A percentile compares a stretch with the other conserved stretches of the same genome.
phyloP scores from a whole-genome alignment of 768 basidiomycete species.

The Krasilnikovozyma curviuscula region DNA sequence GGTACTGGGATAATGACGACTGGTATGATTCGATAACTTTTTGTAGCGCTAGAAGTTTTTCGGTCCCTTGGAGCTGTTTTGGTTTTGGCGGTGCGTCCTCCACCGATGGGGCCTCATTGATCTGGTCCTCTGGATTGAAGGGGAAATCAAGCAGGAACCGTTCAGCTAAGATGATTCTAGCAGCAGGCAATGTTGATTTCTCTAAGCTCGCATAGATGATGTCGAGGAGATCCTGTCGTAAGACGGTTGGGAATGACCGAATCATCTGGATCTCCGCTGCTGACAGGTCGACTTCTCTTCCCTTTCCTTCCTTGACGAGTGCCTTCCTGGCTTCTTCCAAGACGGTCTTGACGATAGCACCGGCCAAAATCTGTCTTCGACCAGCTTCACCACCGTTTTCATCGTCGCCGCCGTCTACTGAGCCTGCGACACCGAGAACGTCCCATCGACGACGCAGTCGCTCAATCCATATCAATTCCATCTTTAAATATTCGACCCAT shows the following conservation, averaged over 20 bases:
- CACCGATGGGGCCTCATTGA: constrained; percentile 5
- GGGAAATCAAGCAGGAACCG: constrained; percentile 21
- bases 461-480: constrained; percentile 76
- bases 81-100: too few relatives aligned
- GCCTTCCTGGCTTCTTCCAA: constrained; percentile 51
- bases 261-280: constrained; percentile 24
- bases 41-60: constrained; percentile 2
- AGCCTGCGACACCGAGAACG: constrained; percentile 44
- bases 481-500: constrained; percentile 77
- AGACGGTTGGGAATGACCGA: constrained; percentile 23
- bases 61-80: neutral
- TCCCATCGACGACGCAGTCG: constrained; percentile 58
- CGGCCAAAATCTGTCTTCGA: constrained; percentile 48
- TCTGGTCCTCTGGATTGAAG: constrained; percentile 18
- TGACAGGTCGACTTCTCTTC: constrained; percentile 32
- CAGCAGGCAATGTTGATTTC: constrained; percentile 4
- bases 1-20: too few relatives aligned
- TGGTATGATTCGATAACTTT: constrained; percentile 4
- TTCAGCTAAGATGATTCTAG: constrained; percentile 18
- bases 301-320: too few relatives aligned
- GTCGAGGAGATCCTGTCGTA: constrained; percentile 17
- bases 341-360: constrained; percentile 61
- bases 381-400: constrained; percentile 27
- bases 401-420: constrained; percentile 9
- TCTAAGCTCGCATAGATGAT: constrained; percentile 20